Percentiles rank a stretch among this genome's conserved stretches.
phyloP scores from a whole-genome alignment of 2,329 filamentous ascomycete species.

The Niveomyces coronatus region DNA sequence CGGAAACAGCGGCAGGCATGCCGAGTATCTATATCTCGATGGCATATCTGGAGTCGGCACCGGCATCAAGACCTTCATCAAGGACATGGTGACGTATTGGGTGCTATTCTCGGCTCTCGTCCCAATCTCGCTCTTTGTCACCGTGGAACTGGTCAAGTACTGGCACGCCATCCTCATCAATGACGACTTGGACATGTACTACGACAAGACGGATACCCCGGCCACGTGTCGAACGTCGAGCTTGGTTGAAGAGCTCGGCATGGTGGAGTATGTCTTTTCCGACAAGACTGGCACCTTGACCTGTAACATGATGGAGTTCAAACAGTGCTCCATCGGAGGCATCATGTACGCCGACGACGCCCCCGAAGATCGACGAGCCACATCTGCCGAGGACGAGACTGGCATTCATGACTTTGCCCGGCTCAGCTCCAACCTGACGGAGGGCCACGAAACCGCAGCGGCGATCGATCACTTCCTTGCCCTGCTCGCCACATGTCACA shows the following conservation, averaged over 20 bases:
- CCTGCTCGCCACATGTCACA: conserved; percentile 84
- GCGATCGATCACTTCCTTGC: conserved; percentile 72
- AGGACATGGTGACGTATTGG: conserved; percentile 97
- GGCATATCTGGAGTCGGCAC: conserved; percentile 41
- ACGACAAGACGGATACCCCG: conserved; percentile 88
- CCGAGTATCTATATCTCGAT: conserved; percentile 64
- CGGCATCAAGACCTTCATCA: conserved; percentile 72
- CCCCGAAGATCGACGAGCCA: conserved; percentile 78
- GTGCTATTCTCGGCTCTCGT: conserved; percentile 94
- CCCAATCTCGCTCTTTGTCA: conserved; percentile 95
- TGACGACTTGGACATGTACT: conserved; percentile 95
- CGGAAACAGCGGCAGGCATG: conserved; percentile 47
- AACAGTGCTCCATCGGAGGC: conserved; percentile 84
- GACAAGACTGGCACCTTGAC: conserved; percentile 96
- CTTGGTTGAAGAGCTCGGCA: conserved; percentile 90
- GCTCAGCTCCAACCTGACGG: conserved; percentile 58
- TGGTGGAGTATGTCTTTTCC: conserved; percentile 97
- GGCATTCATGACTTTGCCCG: conserved; percentile 79
- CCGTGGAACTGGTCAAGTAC: conserved; percentile 95
- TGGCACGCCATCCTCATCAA: conserved; percentile 97
- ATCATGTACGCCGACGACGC: conserved; percentile 91
- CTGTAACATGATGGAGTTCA: conserved; percentile 99
- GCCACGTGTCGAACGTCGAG: conserved; percentile 94
- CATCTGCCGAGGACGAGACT: conserved; percentile 66
- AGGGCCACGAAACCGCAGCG: conserved; percentile 36